Base-by-base conservation (phyloP, 2,329 filamentous ascomycete genomes). In the Cryphonectria naterciae region DNA sequence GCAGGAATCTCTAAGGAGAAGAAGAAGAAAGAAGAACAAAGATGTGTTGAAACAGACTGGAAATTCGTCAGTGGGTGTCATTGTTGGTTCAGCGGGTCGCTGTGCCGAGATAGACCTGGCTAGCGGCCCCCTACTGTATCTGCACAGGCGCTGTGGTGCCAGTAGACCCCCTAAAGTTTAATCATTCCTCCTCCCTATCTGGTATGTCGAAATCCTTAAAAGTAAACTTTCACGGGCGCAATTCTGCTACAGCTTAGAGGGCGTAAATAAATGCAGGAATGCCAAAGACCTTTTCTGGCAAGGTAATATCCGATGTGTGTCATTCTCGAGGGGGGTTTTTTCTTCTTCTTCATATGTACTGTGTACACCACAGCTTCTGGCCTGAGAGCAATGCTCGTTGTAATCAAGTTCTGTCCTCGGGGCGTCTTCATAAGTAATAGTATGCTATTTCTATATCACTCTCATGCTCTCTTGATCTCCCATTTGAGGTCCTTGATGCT, bases 401-500 rank as follows among this genome's bases (percentile, higher is more conserved):
- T 5, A 28, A 19, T 32, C 54, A 58, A 32, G 15, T 32, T 32
- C 54, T 58, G 54, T 58, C 8, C 25, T 15, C 5, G 2, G 4
- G 25, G 35, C 28, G 5, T 32, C 54, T 28, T 58, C 28, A 19
- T 32, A 11, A 28, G 5, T 10, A 52, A 19, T 22, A 19, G 5
- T 64, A 19, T 66, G 6, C 25, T 39, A 1, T 49, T 15, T 37
- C 25, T 67, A 10, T 61, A 22, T 5, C 2, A 11, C 3, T 43
- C 19, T 65, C 46, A 96, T 49, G 90, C 88, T 74, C 94, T 87
- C 74, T 88, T 87, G 75, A 99, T 92, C 75, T 94, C 91, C 94
- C 94, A 99, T 73, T 89, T 93, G 69, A 97, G 81, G 41, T 96
- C 93, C 79, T 94, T 95, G 79, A 98, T 94, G 80, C 93, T 96